A percentile compares a stretch with the other conserved stretches of the same genome.
Evolutionary conservation across 192 early-diverging fungal species (phyloP).

Genomic region (Geranomyces michiganensis): DNA sequence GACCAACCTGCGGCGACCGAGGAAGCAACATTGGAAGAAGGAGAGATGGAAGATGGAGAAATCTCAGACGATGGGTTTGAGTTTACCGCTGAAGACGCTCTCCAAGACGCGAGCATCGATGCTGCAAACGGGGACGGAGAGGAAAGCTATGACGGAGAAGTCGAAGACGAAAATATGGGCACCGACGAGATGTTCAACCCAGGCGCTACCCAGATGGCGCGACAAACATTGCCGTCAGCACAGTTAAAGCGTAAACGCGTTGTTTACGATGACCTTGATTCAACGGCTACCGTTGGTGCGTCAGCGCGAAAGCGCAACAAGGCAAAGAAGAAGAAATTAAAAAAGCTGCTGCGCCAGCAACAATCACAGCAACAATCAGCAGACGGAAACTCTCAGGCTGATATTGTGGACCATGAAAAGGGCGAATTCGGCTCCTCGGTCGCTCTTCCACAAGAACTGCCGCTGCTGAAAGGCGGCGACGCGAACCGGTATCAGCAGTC

Average conservation of each 20-base stretch:
- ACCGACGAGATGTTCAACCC: background rate
- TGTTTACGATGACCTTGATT: background rate
- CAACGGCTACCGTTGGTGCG: background rate
- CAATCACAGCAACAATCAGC: background rate
- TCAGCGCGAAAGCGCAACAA: background rate
- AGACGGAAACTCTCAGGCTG: background rate
- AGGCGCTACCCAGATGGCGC: background rate
- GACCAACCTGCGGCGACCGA: background rate
- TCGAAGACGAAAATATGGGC: background rate
- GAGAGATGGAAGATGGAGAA: slow-evolving; percentile 27
- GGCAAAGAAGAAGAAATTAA: background rate
- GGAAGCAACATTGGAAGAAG: slow-evolving; percentile 8
- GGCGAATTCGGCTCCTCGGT: background rate
- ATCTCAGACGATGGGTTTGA: slow-evolving; percentile 7
- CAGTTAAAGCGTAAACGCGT: background rate
- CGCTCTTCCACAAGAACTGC: background rate
- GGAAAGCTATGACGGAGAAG: background rate
- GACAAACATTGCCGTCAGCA: background rate
- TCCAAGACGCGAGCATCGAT: background rate
- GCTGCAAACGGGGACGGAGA: background rate
- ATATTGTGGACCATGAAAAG: background rate
- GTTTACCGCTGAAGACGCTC: background rate
- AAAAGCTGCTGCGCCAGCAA: background rate
- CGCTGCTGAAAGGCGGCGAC: background rate
- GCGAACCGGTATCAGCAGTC: background rate